Evolutionary conservation across 192 early-diverging fungal genomes (phyloP), one percentile per base, ranked within the genome.

Genomic region (Glomus cerebriforme): DNA sequence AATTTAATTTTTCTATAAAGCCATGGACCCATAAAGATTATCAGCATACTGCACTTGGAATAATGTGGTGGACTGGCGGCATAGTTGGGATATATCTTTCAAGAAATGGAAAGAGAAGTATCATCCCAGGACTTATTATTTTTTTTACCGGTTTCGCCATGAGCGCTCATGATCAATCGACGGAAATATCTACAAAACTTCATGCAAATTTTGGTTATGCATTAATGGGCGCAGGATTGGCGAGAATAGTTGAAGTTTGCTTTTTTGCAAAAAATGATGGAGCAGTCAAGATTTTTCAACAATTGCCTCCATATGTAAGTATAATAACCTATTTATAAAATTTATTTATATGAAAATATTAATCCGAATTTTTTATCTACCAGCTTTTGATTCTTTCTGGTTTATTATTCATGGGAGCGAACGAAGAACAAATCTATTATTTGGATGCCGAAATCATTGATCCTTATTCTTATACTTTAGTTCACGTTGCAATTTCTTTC

Each of bases 61-160:
- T 92, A 37, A 86, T 92, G 75, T 92, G 91, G 91, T 90, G 88
- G 81, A 83, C 85, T 65, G 91, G 87, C 72, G 91, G 91, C 26
- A 77, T 88, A 35, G 80, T 90, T 9, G 88, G 90, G 8, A 87
- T 90, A 3, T 83, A 86, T 66, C 81, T 90, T 73, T 83, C 87
- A 24, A 71, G 83, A 65, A 68, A 83, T 29, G 80, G 80, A 73
- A 78, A 82, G 35, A 87, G 91, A 68, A 90, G 85, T 58, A 81
- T 92, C 74, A 83, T 92, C 59, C 91, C 91, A 12, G 82, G 87
- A 15, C 82, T 92, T 26, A 83, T 92, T 24, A 89, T 92, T 22
- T 79, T 88, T 4, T 83, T 92, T 63, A 92, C 91, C 26, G 91
- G 88, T 34, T 87, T 86, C 27, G 86, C 89, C 1, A 89, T 92